Evolutionary conservation across 2,329 filamentous ascomycete species (phyloP), one percentile per base, ranked within the genome.

Genomic region (Alternaria triticimaculans): DNA sequence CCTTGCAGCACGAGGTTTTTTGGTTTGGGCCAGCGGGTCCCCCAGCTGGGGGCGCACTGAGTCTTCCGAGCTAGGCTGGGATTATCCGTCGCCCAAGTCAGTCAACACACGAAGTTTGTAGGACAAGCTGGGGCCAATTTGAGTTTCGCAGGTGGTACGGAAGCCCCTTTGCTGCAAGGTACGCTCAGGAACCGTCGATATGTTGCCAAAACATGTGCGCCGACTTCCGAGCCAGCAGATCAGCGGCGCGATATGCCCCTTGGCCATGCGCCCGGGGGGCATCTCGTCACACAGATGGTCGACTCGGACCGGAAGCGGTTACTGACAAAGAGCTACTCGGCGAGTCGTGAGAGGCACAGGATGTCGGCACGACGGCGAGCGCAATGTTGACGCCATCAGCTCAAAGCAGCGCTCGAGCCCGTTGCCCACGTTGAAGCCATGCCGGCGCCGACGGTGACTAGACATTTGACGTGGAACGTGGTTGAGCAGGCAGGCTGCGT

Each of bases 131-230:
- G 60, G 60, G 65, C 69, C 59, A 68, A 66, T 72, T 76, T 72
- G 70, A 72, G 69, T 64, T 69, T 60, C n/a, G 66, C 56, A 60
- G 68, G 72, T 77, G 46, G 68, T 73, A 76, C 73, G 49, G 68
- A 56, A 60, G 65, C 70, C 69, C 68, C 68, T 65, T 61, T 62
- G 68, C 76, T 78, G 78, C 77, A 78, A 79, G 78, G 77, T 75
- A 79, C 76, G 63, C 55, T 70, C 68, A 64, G 67, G 66, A 68
- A 68, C 62, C 50, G 64, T 57, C 56, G 46, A 44, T 51, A 45
- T 44, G 30, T 25, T 26, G 56, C 50, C 46, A 62, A 63, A 65
- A 62, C 58, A 56, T 60, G 48, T 68, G 68, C 67, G 70, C 72
- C 68, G 65, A 65, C 64, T 70, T 71, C 68, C 71, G 68, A 71